These are phyloP conservation scores for Barnettozyma botsteinii DNA, from an alignment of 805 yeast species.

Conservation along the genomic window DNA sequence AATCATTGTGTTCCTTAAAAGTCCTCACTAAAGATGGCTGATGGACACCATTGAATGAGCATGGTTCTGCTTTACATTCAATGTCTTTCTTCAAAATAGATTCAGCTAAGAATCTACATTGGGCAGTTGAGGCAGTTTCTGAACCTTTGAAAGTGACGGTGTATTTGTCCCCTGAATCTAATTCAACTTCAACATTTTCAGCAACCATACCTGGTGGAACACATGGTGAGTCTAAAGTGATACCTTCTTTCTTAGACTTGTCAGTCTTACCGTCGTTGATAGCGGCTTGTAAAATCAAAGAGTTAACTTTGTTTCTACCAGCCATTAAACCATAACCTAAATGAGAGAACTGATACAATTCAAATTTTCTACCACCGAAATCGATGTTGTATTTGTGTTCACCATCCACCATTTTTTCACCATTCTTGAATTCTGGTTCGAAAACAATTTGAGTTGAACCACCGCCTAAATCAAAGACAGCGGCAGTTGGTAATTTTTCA, in stretches of 20 bases:
- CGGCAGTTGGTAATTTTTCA: constrained; percentile 80
- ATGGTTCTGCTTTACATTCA: constrained; percentile 69
- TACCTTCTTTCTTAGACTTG: constrained; percentile 35
- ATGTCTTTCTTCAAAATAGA: constrained; percentile 75
- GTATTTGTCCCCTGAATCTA: constrained; percentile 42
- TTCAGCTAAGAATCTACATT: constrained; percentile 85
- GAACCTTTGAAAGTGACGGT: constrained; percentile 65
- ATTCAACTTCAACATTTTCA: constrained; percentile 54
- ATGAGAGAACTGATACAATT: constrained; percentile 89
- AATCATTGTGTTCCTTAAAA: constrained; percentile 66
- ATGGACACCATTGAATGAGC: constrained; percentile 95
- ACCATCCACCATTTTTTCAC: constrained; percentile 69
- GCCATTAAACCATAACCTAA: constrained; percentile 94
- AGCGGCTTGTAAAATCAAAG: constrained; percentile 50
- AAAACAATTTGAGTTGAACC: constrained; percentile 98
- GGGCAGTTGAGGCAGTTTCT: constrained; percentile 58
- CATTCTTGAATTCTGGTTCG: constrained; percentile 70
- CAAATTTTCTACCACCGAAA: constrained; percentile 78
- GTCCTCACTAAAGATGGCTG: constrained; percentile 86
- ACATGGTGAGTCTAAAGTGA: constrained; percentile 71
- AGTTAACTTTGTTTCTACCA: constrained; percentile 80
- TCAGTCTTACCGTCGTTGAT: constrained; percentile 36
- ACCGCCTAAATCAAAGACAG: constrained; percentile 97
- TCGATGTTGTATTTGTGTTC: constrained; percentile 78
- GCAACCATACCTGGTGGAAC: constrained; percentile 70